Evolutionary conservation across 495 filamentous ascomycete species (phyloP).

Genomic region (Friedmanniomyces simplex): DNA sequence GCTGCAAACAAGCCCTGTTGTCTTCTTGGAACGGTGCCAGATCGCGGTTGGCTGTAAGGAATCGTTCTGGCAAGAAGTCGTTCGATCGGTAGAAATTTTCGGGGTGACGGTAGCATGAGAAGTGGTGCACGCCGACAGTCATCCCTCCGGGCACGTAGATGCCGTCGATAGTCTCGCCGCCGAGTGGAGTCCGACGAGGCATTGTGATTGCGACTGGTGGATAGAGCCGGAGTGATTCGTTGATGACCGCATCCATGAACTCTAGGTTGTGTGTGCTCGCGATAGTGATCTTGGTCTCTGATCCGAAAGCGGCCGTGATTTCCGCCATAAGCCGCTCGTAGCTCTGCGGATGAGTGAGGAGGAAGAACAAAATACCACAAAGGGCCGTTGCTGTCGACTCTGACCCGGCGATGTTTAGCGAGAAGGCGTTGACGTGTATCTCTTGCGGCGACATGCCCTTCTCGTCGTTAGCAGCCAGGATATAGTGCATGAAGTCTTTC

Average conservation of each 20-base stretch:
- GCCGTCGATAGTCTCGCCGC: conserved; percentile 40
- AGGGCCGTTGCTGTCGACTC: conserved; percentile 54
- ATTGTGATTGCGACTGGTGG: conserved; percentile 43
- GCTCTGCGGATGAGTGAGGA: conserved; percentile 37
- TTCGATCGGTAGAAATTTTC: conserved; percentile 33
- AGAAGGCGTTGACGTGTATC: conserved; percentile 5
- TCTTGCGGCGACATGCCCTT: conserved; percentile 7
- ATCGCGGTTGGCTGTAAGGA: background rate
- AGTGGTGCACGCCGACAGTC: conserved; percentile 34
- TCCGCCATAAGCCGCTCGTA: conserved; percentile 40
- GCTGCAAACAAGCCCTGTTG: conserved; percentile 1
- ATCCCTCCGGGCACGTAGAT: conserved; percentile 34
- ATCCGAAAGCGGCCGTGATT: conserved; percentile 41
- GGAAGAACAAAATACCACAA: conserved; percentile 41
- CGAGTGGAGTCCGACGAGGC: conserved; percentile 37
- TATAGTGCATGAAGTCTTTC: conserved; percentile 26
- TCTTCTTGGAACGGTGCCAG: background rate
- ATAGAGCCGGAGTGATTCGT: conserved; percentile 50
- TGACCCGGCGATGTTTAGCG: conserved; percentile 26
- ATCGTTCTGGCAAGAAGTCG: conserved; percentile 1
- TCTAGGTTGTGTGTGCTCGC: conserved; percentile 35
- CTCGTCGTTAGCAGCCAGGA: conserved; percentile 22
- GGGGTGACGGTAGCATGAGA: conserved; percentile 36
- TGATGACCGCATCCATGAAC: conserved; percentile 47
- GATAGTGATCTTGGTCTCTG: conserved; percentile 43